Evolutionary conservation across 345 rosid genomes (phyloP).

Genomic region (Corchorus capsularis): DNA sequence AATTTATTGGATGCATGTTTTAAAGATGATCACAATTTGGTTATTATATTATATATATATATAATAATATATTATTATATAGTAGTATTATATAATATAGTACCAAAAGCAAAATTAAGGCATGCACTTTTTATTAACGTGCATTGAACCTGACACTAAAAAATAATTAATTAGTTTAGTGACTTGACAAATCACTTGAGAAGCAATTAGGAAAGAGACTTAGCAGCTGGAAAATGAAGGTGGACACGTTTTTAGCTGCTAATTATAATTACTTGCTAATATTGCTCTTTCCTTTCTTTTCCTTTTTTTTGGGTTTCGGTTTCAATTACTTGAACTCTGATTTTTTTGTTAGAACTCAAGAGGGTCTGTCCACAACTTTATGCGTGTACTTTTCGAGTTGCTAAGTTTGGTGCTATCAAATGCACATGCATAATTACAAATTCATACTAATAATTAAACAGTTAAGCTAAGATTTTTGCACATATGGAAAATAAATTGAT

Average conservation of each 20-base stretch:
- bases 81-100: not conserved
- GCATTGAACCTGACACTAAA: not conserved
- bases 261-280: too few species aligned
- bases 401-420: constrained; percentile 1
- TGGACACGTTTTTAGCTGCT: not conserved
- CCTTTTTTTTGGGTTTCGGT: not conserved
- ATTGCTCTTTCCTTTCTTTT: not conserved
- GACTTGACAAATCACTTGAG: not conserved
- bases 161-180: not conserved
- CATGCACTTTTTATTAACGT: not conserved
- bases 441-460: too few species aligned
- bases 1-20: too few species aligned
- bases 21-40: too few species aligned
- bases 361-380: not conserved
- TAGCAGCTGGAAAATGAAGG: not conserved
- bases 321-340: not conserved
- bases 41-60: too few species aligned
- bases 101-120: not conserved
- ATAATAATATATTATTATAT: too few species aligned
- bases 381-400: constrained; percentile 6
- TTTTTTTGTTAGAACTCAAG: not conserved
- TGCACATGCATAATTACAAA: constrained; percentile 25
- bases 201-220: not conserved
- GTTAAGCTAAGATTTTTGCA: too few species aligned
- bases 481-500: not conserved